Base-by-base conservation (phyloP, 306 rosid genomes). In the Castanopsis chinensis region DNA sequence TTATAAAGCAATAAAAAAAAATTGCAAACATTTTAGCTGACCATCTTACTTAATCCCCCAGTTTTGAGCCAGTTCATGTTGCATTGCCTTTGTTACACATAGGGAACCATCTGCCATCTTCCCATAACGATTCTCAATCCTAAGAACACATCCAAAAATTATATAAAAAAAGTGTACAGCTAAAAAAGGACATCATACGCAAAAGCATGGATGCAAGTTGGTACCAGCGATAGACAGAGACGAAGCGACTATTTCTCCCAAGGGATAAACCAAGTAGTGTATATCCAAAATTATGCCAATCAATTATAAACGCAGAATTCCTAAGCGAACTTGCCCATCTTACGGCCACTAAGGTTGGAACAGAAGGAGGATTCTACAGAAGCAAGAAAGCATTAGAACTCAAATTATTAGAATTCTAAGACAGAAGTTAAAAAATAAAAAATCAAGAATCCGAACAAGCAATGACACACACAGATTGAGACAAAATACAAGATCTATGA, bases 231-330 rank as follows among this genome's bases (percentile, higher is more conserved):
- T 95, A 95, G 57, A 87, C 69, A 63, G 91, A 77, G 73, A 93
- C 97, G 86, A 95, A 91, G 81, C 67, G 78, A 81, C 96, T 95
- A 78, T 88, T 91, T 90, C 97, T 93, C 86, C 99, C 99, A 51
- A 90, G 89, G 54, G 98, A 91, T 78, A 95, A 55, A 61, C 89
- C 89, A 65, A 95, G 94, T 73, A 95, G 79, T 54, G 98, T 95
- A 82, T 95, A 90, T 85, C 98, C 99, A 85, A 93, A 95, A 83
- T 95, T 95, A 85, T 95, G 99, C 98, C 99, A 95, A 89, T 95
- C 99, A 78, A 95, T 80, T 74, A 93, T 85, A 89, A 95, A 89
- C 35, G 90, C 84, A 53, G 98, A 95, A 52, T 63, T 81, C 86
- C 97, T 90, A 69, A 91, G 84, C 87, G 90, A 85, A 81, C 98